Conservation (phyloP, 805 yeast genomes). For the Candida silvicultrix region DNA sequence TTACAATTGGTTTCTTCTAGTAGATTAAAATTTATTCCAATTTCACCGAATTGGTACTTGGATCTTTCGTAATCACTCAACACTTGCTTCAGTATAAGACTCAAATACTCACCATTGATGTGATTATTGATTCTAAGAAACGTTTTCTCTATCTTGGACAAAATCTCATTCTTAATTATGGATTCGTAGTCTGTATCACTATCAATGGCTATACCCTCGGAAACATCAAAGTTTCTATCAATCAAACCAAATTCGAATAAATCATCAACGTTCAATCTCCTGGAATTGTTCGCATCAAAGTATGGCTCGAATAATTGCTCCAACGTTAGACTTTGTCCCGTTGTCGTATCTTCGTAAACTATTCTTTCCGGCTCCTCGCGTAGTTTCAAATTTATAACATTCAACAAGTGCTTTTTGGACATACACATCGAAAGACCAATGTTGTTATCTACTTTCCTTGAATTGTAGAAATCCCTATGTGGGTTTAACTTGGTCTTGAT, state of each 20-base stretch:
- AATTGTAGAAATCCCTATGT: slow-evolving; percentile 37
- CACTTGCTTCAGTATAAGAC: slow-evolving; percentile 26
- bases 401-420: slow-evolving; percentile 82
- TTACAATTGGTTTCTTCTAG: slow-evolving; percentile 9
- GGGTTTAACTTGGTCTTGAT: slow-evolving; percentile 31
- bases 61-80: slow-evolving; percentile 29
- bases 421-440: slow-evolving; percentile 96
- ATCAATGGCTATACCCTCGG: slow-evolving; percentile 15
- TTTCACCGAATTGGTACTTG: slow-evolving; percentile 32
- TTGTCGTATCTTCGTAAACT: slow-evolving; percentile 20
- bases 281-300: slow-evolving; percentile 22
- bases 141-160: slow-evolving; percentile 25
- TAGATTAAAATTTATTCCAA: slow-evolving; percentile 27
- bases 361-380: slow-evolving; percentile 28
- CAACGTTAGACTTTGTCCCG: slow-evolving; percentile 20
- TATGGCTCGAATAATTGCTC: slow-evolving; percentile 21
- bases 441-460: slow-evolving; percentile 59
- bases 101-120: slow-evolving; percentile 32
- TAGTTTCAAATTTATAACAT: slow-evolving; percentile 31
- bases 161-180: slow-evolving; percentile 19
- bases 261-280: slow-evolving; percentile 22
- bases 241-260: slow-evolving; percentile 23
- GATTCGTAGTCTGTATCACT: slow-evolving; percentile 13
- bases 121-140: slow-evolving; percentile 30
- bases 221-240: slow-evolving; percentile 20